These are phyloP conservation scores for Polytrichum formosum DNA, from an alignment of 225 moss, liverwort and hornwort species.

Conservation along the genomic window DNA sequence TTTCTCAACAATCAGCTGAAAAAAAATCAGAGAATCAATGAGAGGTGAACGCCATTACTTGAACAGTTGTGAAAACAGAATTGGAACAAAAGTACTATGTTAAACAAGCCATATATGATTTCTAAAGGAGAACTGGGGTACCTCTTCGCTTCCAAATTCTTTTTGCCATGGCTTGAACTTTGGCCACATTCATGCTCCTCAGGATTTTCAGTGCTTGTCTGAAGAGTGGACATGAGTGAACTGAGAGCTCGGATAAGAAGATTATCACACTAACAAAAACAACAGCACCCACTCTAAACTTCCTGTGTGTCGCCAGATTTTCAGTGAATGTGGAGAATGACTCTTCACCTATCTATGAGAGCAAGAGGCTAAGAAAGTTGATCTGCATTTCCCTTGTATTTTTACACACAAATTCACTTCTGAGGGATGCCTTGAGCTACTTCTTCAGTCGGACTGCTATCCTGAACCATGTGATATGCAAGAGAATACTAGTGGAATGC, in stretches of 20 bases:
- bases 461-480: not conserved
- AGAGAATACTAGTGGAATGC: not conserved
- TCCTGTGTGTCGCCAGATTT: too few species aligned
- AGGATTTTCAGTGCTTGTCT: conserved; percentile 4
- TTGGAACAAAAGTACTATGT: not conserved
- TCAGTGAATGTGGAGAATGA: too few species aligned
- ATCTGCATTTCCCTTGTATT: not conserved
- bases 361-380: not conserved
- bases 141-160: conserved; percentile 5
- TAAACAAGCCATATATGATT: not conserved
- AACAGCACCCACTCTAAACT: not conserved
- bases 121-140: not conserved
- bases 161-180: conserved; percentile 5
- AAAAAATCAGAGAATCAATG: not conserved
- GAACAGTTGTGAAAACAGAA: not conserved
- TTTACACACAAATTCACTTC: not conserved
- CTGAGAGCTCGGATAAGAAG: not conserved
- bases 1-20: not conserved
- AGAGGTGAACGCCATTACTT: not conserved
- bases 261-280: not conserved
- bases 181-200: conserved; percentile 1
- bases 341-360: not conserved
- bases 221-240: not conserved
- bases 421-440: too few species aligned
- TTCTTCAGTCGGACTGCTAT: not conserved